Evolutionary conservation across 2,329 filamentous ascomycete species (phyloP), one percentile per base, ranked within the genome.

Genomic region (Neonectria hederae): DNA sequence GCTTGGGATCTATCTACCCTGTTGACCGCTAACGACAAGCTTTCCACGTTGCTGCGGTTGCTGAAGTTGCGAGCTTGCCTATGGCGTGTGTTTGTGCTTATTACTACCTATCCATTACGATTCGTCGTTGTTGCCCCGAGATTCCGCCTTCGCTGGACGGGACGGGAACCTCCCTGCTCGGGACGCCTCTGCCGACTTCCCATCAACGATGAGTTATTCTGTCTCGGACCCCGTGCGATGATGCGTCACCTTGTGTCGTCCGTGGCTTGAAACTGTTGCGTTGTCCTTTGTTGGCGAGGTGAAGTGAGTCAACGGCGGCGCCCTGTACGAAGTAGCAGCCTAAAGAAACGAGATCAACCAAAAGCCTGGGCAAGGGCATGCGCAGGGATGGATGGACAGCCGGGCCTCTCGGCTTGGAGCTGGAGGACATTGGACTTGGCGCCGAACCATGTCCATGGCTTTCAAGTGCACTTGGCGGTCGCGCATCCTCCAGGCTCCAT

Each of bases 161-260:
- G 35, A 54, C 62, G 65, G 70, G 61, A 65, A 56, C 24, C 63
- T 60, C 69, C 70, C 59, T 70, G 66, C 40, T 52, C 26, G 32
- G 32, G 32, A 6, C 9, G 58, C 35, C 51, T 55, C 52, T 55
- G 45, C 35, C 59, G 51, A 52, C 42, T 17, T 38, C 35, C 35
- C 35, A 38, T 17, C 52, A 38, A 42, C 38, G 43, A 42, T 42
- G 11, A 35, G 53, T 17, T 48, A 32, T 38, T 35, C 38, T 57
- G 54, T 58, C 60, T 54, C 54, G 30, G 54, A 26, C 53, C 45
- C 40, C 46, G 54, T 57, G 54, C 54, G 59, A 22, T 45, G 35
- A 38, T 38, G 26, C 45, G 53, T 54, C 38, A 35, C 30, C 42
- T 56, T 46, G 28, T 26, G 40, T 40, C 38, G n/a, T 22, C 40